Evolutionary conservation across 441 rosid genomes (phyloP), one percentile per base, ranked within the genome.

Genomic region (Kokia cookei): DNA sequence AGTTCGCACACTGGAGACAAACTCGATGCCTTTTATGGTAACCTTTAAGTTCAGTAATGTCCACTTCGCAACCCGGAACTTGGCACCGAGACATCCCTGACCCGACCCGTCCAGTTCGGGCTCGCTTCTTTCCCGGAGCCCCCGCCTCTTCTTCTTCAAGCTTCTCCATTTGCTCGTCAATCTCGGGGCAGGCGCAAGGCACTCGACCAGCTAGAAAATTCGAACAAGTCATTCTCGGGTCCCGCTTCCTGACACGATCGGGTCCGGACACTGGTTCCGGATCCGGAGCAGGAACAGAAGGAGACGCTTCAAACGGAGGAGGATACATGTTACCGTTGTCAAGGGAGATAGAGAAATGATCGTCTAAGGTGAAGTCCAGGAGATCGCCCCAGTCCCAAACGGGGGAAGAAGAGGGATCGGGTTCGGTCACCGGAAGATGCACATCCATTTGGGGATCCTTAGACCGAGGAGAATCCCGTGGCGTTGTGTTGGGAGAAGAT

Each of bases 11-110:
- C 19, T 84, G 80, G 22, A 96, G 87, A 69, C 99, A 96, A 77
- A 96, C 93, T 84, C 91, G 85, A 71, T 96, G 98, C 76, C 97
- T 83, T 79, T 53, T 83, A 76, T 96, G 99, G 63, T 93, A 96
- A n/a, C 99, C 98, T 81, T 96, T 96, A n/a, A 96, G 94, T 84
- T 87, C 93, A 48, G 83, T 87, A 54, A 96, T 96, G 80, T 96
- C 97, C 42, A 73, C 97, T 81, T 82, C 90, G 74, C 99, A 96
- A 10, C 83, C 87, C 0, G 89, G 90, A 26, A 96, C 94, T 85
- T 92, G 98, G 75, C 98, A 93, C 72, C 89, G 80, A 5, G 75
- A 84, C 69, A 65, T 62, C 2, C 83, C 88, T 2, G 79, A 58
- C 77, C 82, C 80, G 0, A 65, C 65, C 32, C 92, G 83, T 8